A percentile compares a stretch with the other conserved stretches of the same genome.
Conservation (phyloP, 75 land plant genomes). For the Pinus tabuliformis region DNA sequence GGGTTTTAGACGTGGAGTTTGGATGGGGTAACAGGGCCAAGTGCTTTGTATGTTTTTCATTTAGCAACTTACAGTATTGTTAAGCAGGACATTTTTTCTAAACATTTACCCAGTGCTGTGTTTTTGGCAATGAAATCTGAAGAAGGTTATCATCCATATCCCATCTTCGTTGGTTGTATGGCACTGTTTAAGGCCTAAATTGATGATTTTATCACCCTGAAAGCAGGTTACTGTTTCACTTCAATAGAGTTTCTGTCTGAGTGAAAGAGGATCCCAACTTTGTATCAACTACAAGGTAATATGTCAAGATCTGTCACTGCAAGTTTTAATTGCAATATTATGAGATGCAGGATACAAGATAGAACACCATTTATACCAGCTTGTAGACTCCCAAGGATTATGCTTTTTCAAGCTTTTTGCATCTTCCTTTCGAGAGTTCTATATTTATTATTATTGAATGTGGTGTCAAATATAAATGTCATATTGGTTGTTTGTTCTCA, state of each 20-base stretch:
- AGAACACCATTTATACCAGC: too few relatives aligned
- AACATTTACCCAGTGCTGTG: neutral
- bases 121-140: neutral
- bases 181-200: neutral
- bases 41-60: neutral
- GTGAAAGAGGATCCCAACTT: neutral
- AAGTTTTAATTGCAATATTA: too few relatives aligned
- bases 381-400: too few relatives aligned
- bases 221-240: neutral
- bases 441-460: too few relatives aligned
- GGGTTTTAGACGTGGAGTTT: neutral
- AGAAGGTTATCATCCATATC: constrained; percentile 1
- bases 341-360: too few relatives aligned
- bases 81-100: constrained; percentile 2
- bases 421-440: too few relatives aligned
- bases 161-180: neutral
- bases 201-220: neutral
- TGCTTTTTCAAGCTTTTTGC: too few relatives aligned
- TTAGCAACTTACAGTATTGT: constrained; percentile 2
- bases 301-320: neutral
- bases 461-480: too few relatives aligned
- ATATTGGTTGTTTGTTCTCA: too few relatives aligned
- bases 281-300: neutral
- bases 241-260: neutral
- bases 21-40: neutral